phyloP scores from a whole-genome alignment of 208 protist species.

The Leptomonas pyrrhocoris region DNA sequence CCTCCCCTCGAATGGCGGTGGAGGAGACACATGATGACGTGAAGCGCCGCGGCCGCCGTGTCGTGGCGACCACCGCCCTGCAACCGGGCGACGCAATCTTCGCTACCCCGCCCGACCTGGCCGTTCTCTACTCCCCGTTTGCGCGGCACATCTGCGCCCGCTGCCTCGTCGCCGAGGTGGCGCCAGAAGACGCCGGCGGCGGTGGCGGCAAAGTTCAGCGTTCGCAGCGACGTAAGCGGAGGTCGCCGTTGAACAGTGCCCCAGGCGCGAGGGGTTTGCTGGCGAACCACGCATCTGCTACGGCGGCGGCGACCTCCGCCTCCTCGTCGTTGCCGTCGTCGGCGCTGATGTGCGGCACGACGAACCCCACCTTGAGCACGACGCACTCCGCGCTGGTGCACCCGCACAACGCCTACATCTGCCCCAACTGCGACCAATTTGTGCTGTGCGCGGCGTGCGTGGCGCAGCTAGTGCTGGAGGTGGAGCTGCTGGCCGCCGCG shows the following conservation, averaged over 20 bases:
- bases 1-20: constrained; percentile 30
- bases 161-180: constrained; percentile 50
- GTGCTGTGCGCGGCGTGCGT: constrained; percentile 53
- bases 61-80: constrained; percentile 51
- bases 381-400: not conserved
- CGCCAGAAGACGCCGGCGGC: not conserved
- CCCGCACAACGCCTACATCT: constrained; percentile 31
- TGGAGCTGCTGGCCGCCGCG: not conserved
- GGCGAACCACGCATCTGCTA: too few relatives aligned
- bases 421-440: constrained; percentile 74
- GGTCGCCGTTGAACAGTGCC: too few relatives aligned
- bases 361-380: not conserved
- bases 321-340: too few relatives aligned
- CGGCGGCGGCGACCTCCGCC: too few relatives aligned
- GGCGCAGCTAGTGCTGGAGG: constrained; percentile 18
- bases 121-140: constrained; percentile 75
- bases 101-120: constrained; percentile 53
- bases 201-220: too few relatives aligned
- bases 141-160: constrained; percentile 52
- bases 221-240: not conserved
- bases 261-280: too few relatives aligned
- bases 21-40: constrained; percentile 21
- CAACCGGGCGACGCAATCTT: constrained; percentile 42
- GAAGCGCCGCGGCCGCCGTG: constrained; percentile 55
- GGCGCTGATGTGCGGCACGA: not conserved